phyloP scores from a whole-genome alignment of 2,329 filamentous ascomycete genomes.

The Cephalotrichum gorgonifer region DNA sequence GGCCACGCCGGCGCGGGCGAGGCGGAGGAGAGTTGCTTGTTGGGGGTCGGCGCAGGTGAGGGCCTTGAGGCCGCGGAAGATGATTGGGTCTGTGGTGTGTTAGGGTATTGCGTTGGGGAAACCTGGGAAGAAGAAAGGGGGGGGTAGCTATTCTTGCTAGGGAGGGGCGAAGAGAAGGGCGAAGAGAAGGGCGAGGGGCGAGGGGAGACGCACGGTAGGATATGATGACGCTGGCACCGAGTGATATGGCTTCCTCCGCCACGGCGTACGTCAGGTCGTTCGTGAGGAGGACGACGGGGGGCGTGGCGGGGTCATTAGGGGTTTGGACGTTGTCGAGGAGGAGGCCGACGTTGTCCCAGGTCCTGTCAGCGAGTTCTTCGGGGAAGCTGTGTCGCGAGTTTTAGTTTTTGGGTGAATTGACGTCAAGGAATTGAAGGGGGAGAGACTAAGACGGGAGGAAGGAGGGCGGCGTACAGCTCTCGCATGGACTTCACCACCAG shows the following conservation, averaged over 20 bases:
- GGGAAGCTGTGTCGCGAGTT: constrained; percentile 55
- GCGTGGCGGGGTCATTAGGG: constrained; percentile 15
- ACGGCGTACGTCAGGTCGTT: constrained; percentile 87
- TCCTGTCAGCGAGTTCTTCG: constrained; percentile 74
- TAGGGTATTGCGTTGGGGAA: not conserved
- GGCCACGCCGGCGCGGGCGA: constrained; percentile 79
- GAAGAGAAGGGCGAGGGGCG: not conserved
- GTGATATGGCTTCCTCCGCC: constrained; percentile 76
- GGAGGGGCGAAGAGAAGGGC: not conserved
- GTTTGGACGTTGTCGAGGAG: constrained; percentile 39
- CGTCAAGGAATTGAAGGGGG: not conserved
- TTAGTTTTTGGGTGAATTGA: constrained; percentile 3
- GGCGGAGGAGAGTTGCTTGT: constrained; percentile 70
- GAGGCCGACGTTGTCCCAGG: constrained; percentile 95
- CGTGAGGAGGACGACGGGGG: constrained; percentile 45
- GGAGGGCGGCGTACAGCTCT: constrained; percentile 51
- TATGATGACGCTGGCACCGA: constrained; percentile 68
- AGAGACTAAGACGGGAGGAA: not conserved
- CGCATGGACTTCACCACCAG: constrained; percentile 70
- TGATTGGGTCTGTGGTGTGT: constrained; percentile 66
- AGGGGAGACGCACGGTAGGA: constrained; percentile 59
- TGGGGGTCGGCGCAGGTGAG: constrained; percentile 77
- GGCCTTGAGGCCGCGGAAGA: constrained; percentile 86
- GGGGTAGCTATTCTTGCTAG: no score
- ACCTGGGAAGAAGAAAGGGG: no score